These are phyloP conservation scores for Heimioporus sp. DNA, from an alignment of 768 basidiomycete genomes.

Conservation along the genomic window DNA sequence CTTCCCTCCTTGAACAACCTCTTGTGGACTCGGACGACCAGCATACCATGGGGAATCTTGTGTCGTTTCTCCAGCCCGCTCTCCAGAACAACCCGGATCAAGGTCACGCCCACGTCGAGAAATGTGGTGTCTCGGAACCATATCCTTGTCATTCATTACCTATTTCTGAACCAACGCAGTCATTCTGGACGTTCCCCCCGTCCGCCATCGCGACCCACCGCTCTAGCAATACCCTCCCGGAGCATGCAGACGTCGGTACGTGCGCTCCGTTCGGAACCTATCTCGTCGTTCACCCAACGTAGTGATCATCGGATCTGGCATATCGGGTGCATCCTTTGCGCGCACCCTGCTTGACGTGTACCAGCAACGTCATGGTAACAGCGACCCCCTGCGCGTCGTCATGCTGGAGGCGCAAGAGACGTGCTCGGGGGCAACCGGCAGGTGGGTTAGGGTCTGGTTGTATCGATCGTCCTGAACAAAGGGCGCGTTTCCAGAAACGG, in stretches of 20 bases:
- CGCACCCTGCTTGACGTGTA: slow-evolving; percentile 36
- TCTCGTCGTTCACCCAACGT: slow-evolving; percentile 3
- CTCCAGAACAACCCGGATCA: neutral
- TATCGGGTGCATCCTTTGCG: slow-evolving; percentile 45
- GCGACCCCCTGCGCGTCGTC: slow-evolving; percentile 36
- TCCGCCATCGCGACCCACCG: slow-evolving; percentile 40
- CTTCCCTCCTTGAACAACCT: slow-evolving; percentile 1
- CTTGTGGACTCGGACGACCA: neutral
- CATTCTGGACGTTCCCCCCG: slow-evolving; percentile 65
- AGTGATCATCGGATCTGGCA: slow-evolving; percentile 55
- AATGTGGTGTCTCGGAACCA: neutral
- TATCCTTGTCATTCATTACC: slow-evolving; percentile 44
- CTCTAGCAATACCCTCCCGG: slow-evolving; percentile 33
- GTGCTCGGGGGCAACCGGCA: slow-evolving; percentile 53
- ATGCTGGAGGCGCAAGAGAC: slow-evolving; percentile 62
- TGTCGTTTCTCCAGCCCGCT: slow-evolving; percentile 12
- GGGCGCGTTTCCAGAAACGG: slow-evolving; percentile 38
- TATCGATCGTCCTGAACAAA: neutral
- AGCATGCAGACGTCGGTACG: slow-evolving; percentile 55
- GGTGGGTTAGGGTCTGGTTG: slow-evolving; percentile 30
- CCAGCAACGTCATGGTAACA: slow-evolving; percentile 17
- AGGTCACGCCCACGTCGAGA: slow-evolving; percentile 2
- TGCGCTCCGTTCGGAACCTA: neutral
- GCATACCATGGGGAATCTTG: slow-evolving; percentile 25
- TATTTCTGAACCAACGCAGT: slow-evolving; percentile 45